Evolutionary conservation across 2,329 filamentous ascomycete species (phyloP), one percentile per base, ranked within the genome.

Genomic region (Coniochaeta pulveracea): DNA sequence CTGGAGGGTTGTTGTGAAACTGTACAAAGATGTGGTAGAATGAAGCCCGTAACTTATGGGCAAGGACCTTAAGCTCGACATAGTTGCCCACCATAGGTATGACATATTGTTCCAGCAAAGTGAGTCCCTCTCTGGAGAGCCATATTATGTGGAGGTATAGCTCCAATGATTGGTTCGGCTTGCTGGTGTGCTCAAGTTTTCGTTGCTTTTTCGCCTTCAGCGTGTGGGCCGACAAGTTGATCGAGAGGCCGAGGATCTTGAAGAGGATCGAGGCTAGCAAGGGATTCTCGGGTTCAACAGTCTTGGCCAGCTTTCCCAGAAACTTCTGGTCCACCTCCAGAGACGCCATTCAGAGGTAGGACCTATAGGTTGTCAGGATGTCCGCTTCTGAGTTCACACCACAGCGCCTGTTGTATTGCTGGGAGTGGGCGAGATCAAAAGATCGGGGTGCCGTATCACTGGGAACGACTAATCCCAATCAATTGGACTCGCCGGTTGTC

Each of bases 281-380:
- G 4, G 83, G 78, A 50, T 89, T 91, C 46, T 84, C 78, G 39
- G 72, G 63, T 51, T 80, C 77, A 45, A 85, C 86, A 40, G 77
- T 71, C 58, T 79, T 82, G 54, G 91, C 89, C 53, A 94, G 79
- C 52, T 77, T 80, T 60, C 85, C 86, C 49, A 98, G 71, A 60
- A 93, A 94, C 63, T 96, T 98, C 63, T 94, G 88, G 57, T 98
- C 91, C 41, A 96, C 85, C 61, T 94, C 85, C 40, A 86, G 91
- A 53, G 88, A 91, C 61, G 91, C 91, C 91, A 96, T 98, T 41
- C 52, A 50, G 39, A 38, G 9, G 22, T 8, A n/a, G n/a, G n/a
- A n/a, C n/a, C n/a, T n/a, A n/a, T n/a, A n/a, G n/a, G n/a, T n/a
- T n/a, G n/a, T n/a, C n/a, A n/a, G n/a, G n/a, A n/a, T n/a, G n/a